Conservation (phyloP, 768 basidiomycete genomes). For the Sistotremastrum suecicum region DNA sequence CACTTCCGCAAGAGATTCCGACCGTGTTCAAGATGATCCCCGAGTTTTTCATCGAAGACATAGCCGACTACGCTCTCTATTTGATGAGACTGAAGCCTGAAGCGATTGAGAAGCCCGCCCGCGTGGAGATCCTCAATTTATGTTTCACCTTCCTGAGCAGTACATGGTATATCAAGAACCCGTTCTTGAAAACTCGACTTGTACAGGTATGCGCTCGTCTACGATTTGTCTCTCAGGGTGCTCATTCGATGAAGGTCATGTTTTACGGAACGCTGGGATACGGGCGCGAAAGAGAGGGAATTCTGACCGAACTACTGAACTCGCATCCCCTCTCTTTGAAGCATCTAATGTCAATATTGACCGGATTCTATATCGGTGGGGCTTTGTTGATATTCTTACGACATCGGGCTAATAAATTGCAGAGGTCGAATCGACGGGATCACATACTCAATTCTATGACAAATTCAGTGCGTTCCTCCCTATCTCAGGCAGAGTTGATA, state of each 20-base stretch:
- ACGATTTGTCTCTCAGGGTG: not conserved
- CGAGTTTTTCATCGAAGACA: constrained; percentile 88
- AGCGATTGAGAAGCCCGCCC: constrained; percentile 72
- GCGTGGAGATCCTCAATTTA: constrained; percentile 77
- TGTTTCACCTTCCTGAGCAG: constrained; percentile 83
- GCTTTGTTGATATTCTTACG: not conserved
- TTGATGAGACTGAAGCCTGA: constrained; percentile 62
- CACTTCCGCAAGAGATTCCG: constrained; percentile 75
- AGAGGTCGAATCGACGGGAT: constrained; percentile 98
- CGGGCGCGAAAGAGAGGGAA: constrained; percentile 49
- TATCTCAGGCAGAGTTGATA: not conserved
- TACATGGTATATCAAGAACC: constrained; percentile 98
- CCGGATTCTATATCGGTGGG: constrained; percentile 89
- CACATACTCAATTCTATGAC: constrained; percentile 97
- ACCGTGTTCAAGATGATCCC: constrained; percentile 77
- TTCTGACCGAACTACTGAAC: constrained; percentile 74
- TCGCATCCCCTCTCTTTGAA: constrained; percentile 73
- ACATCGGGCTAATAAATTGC: constrained; percentile 5
- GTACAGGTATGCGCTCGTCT: constrained; percentile 51
- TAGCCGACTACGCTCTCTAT: constrained; percentile 81
- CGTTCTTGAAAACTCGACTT: constrained; percentile 91
- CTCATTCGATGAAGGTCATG: not conserved
- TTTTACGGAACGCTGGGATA: constrained; percentile 47
- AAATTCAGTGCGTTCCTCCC: constrained; percentile 68
- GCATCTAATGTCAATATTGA: constrained; percentile 81